Evolutionary conservation across 331 rosid genomes (phyloP).

Genomic region (Dryas integrifolia): DNA sequence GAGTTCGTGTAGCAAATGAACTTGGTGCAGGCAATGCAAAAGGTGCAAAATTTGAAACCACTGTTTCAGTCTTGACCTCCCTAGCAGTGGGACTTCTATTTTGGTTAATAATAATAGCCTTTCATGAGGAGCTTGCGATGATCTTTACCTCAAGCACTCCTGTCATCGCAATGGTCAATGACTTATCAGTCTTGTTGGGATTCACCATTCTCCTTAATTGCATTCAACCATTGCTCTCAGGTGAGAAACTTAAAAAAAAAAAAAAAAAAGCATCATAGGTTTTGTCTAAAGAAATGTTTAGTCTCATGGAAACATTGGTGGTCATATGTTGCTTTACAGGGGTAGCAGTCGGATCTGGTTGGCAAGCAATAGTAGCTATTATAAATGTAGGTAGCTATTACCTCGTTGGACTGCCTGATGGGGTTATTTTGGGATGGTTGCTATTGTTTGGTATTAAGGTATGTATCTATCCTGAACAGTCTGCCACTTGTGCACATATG

Average conservation of each 20-base stretch:
- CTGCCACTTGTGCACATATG: not conserved
- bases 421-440: constrained; percentile 29
- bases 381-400: constrained; percentile 35
- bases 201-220: constrained; percentile 58
- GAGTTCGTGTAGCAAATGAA: constrained; percentile 68
- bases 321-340: constrained; percentile 21
- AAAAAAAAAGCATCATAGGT: not conserved
- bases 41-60: constrained; percentile 60
- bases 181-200: constrained; percentile 50
- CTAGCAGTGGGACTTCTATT: constrained; percentile 47
- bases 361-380: constrained; percentile 31
- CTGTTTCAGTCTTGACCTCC: constrained; percentile 49
- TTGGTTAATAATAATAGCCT: constrained; percentile 37
- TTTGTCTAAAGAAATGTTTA: not conserved
- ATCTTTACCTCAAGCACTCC: constrained; percentile 36
- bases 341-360: constrained; percentile 30
- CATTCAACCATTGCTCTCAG: constrained; percentile 65
- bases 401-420: constrained; percentile 29
- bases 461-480: not conserved
- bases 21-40: constrained; percentile 63
- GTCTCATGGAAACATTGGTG: not conserved
- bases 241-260: constrained; percentile 20
- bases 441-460: constrained; percentile 26
- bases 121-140: constrained; percentile 36
- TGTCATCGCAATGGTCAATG: constrained; percentile 33